Percentiles rank a stretch among this genome's conserved stretches.
Conservation (phyloP, 163 green algal species). For the Botryococcus braunii region DNA sequence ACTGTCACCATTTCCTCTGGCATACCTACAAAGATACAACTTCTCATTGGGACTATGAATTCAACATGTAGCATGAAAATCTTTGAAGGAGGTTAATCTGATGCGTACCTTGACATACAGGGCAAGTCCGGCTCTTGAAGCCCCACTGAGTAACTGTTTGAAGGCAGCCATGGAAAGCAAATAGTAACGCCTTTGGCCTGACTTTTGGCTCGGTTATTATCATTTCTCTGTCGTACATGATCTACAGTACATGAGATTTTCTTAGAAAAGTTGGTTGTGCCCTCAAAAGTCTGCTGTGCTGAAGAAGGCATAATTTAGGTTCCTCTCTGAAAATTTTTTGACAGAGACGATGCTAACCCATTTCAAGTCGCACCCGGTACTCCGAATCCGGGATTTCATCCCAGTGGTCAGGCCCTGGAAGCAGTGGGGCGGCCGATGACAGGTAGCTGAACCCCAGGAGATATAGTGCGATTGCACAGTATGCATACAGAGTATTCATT, state of each 20-base stretch:
- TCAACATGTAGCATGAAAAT: neutral
- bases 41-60: neutral
- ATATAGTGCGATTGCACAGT: too few relatives aligned
- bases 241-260: neutral
- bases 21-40: neutral
- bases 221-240: neutral
- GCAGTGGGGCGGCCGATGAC: too few relatives aligned
- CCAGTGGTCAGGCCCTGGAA: neutral
- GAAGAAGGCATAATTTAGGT: neutral
- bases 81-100: neutral
- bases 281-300: neutral
- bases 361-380: neutral
- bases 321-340: neutral
- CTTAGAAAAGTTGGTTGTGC: neutral
- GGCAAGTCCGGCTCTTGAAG: slow-evolving; percentile 3
- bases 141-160: slow-evolving; percentile 3
- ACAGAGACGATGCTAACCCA: neutral
- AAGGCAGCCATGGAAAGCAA: slow-evolving; percentile 1
- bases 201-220: neutral
- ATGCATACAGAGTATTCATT: too few relatives aligned
- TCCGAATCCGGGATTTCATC: neutral
- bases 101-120: neutral
- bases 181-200: neutral
- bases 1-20: slow-evolving; percentile 11
- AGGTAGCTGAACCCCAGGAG: too few relatives aligned